Conservation (phyloP, 192 early-diverging fungal genomes). For the Backusella mclennaniae region DNA sequence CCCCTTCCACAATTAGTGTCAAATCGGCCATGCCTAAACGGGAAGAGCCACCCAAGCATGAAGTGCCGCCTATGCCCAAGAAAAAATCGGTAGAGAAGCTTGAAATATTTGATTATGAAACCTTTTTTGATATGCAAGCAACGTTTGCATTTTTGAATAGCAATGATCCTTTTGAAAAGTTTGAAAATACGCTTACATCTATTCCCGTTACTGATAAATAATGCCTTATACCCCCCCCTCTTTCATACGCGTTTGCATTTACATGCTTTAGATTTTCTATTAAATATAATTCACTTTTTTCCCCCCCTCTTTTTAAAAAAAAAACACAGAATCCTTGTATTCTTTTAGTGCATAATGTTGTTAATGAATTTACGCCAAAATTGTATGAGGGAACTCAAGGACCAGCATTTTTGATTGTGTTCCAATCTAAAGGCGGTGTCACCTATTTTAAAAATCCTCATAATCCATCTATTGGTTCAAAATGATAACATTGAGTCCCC, state of each 20-base stretch:
- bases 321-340: background rate
- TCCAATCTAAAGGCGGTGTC: background rate
- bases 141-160: slow-evolving; percentile 10
- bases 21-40: background rate
- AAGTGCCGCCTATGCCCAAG: background rate
- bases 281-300: background rate
- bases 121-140: slow-evolving; percentile 15
- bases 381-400: slow-evolving; percentile 1
- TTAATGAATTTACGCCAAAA: background rate
- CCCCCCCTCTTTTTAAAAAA: background rate
- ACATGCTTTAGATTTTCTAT: background rate
- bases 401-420: background rate
- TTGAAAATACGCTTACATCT: background rate
- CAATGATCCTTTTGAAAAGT: slow-evolving; percentile 1
- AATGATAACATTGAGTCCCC: background rate
- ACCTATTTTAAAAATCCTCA: background rate
- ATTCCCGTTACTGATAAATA: background rate
- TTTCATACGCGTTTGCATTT: background rate
- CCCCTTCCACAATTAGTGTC: background rate
- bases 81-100: background rate
- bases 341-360: background rate
- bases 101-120: slow-evolving; percentile 1
- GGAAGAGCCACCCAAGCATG: background rate
- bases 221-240: background rate
- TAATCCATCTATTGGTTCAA: background rate